Base-by-base conservation (phyloP, 805 yeast genomes). In the Dipodascus geniculatus region DNA sequence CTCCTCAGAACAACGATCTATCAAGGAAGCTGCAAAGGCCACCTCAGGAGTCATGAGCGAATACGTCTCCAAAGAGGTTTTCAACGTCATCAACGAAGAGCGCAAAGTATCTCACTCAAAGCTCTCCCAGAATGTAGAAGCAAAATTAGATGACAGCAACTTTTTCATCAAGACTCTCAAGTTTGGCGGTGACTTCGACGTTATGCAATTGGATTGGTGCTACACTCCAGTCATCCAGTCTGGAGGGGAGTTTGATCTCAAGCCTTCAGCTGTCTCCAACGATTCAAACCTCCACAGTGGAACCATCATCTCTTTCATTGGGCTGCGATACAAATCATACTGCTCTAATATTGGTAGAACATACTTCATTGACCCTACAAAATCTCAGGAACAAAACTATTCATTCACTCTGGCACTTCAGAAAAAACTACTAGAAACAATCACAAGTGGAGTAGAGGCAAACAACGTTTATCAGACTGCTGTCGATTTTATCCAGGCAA, bases 141-240 rank as follows among this genome's bases (percentile, higher is more conserved):
- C 77, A 63, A 85, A 83, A 67, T 84, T 91, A 60, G 96, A 88
- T 62, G 87, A 85, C 63, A 71, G 71, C n/a, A 81, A 79, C 60
- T 85, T 85, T 71, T 79, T 83, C 66, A 75, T 75, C 54, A 79
- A 81, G 62, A 77, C 78, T 58, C 65, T 80, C 50, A 74, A 75
- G 54, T 59, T 78, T 20, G 83, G 85, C 49, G 72, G 77, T 33
- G 91, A 85, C 53, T 84, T 89, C 57, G 95, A 88, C 62, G 73
- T 83, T 3, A 81, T 79, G 57, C 78, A 81, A 58, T 71, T 91
- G 20, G 98, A 91, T 66, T 91, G 97, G 96, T 86, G 95, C 59
- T 88, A 87, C 68, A 81, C 89, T 53, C 97, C 98, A 24, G 86
- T 89, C 52, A 77, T 89, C 52, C 95, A 88, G 71, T 84, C 95